Conservation (phyloP, 1,139 yeast species). For the Yamadazyma jaroonii region DNA sequence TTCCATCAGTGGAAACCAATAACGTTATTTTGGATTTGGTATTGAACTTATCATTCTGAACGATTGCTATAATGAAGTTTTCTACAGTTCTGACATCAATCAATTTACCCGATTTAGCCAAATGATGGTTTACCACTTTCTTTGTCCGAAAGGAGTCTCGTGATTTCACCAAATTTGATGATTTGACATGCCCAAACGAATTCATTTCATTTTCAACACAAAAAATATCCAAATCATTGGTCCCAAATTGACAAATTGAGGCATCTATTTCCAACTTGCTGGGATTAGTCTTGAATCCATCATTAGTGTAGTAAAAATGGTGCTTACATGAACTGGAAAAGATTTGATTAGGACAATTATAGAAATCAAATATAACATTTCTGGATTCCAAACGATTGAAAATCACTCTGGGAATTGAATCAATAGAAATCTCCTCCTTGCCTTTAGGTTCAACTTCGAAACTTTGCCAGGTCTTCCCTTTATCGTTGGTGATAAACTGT, state of each 20-base stretch:
- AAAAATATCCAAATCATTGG: constrained; percentile 43
- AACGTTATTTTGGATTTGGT: constrained; percentile 42
- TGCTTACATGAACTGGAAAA: constrained; percentile 29
- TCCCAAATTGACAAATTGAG: constrained; percentile 48
- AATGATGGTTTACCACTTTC: constrained; percentile 19
- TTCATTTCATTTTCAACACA: constrained; percentile 47
- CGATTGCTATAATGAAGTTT: constrained; percentile 52
- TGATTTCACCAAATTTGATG: constrained; percentile 42
- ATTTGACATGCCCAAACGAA: constrained; percentile 42
- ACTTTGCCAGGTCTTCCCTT: constrained; percentile 56
- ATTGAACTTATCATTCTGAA: constrained; percentile 47
- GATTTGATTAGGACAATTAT: constrained; percentile 30
- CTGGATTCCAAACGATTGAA: constrained; percentile 44
- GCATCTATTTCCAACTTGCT: constrained; percentile 30
- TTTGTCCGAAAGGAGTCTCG: constrained; percentile 53
- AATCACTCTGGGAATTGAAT: constrained; percentile 17
- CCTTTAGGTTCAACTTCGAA: constrained; percentile 26
- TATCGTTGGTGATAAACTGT: constrained; percentile 55
- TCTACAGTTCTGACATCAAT: constrained; percentile 48
- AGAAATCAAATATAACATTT: constrained; percentile 36
- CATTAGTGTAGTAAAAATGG: constrained; percentile 47
- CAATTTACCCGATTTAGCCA: constrained; percentile 37
- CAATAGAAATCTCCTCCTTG: constrained; percentile 10
- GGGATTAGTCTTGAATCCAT: constrained; percentile 49
- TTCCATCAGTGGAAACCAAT: constrained; percentile 59